These are phyloP conservation scores for Avena insularis DNA, from an alignment of 176 grass and related monocot species.

Conservation along the genomic window DNA sequence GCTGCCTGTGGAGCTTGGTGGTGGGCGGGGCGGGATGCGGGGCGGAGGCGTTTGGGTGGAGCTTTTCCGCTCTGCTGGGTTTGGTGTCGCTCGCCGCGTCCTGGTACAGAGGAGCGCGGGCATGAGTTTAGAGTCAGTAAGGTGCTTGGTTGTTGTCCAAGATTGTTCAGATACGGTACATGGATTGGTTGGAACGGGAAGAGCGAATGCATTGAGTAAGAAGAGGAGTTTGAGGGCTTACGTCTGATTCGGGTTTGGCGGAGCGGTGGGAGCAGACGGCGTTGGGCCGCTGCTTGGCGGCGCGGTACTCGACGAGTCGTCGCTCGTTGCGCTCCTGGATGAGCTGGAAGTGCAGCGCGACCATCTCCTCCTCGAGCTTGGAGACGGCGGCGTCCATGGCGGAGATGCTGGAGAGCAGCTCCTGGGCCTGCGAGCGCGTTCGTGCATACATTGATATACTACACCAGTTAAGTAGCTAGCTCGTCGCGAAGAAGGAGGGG, in stretches of 20 bases:
- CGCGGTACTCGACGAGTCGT: conserved; percentile 74
- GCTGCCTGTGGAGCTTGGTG: conserved; percentile 58
- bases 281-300: conserved; percentile 56
- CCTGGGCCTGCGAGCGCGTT: conserved; percentile 58
- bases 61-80: conserved; percentile 28
- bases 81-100: conserved; percentile 13
- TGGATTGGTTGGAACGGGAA: background rate
- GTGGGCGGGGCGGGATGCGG: conserved; percentile 16
- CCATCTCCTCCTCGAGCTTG: conserved; percentile 87
- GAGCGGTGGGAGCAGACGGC: conserved; percentile 44
- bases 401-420: conserved; percentile 82
- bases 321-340: conserved; percentile 98
- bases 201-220: background rate
- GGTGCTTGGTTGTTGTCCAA: no score
- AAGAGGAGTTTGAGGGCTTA: conserved; percentile 1
- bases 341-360: conserved; percentile 86
- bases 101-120: conserved; percentile 42
- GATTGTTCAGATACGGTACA: no score
- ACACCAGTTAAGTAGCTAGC: no score
- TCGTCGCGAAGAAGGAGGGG: no score
- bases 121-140: background rate
- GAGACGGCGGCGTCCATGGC: conserved; percentile 57
- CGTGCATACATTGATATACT: no score
- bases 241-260: conserved; percentile 25
- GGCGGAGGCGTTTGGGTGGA: background rate